Conservation (phyloP, 2,329 filamentous ascomycete genomes). For the Pleomassaria siparia region DNA sequence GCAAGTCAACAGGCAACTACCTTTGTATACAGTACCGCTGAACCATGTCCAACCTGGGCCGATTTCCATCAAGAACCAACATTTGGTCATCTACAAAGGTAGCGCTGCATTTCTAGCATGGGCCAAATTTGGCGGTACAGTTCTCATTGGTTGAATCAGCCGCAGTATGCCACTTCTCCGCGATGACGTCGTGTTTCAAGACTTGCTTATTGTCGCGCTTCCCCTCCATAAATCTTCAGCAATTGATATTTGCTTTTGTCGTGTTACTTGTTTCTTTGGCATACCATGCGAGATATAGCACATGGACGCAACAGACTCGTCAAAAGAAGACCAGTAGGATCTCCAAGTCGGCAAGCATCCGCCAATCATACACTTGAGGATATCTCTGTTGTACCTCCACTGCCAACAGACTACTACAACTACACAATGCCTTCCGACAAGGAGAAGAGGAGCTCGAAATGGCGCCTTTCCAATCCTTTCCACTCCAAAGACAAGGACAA, state of each 20-base stretch:
- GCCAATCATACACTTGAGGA: conserved; percentile 22
- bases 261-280: not conserved
- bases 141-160: conserved; percentile 3
- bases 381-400: conserved; percentile 21
- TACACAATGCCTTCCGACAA: conserved; percentile 25
- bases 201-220: conserved; percentile 10
- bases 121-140: too few relatives aligned
- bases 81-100: too few relatives aligned
- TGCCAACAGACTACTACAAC: conserved; percentile 8
- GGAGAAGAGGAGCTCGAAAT: conserved; percentile 39
- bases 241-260: conserved; percentile 4
- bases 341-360: conserved; percentile 4
- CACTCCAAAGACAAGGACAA: conserved; percentile 28
- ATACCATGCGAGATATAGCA: conserved; percentile 12
- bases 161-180: conserved; percentile 11
- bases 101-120: too few relatives aligned
- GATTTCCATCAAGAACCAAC: too few relatives aligned
- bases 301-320: conserved; percentile 33
- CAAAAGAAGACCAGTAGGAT: conserved; percentile 31
- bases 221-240: conserved; percentile 5
- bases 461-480: conserved; percentile 40
- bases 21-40: too few relatives aligned
- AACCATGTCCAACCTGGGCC: too few relatives aligned
- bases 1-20: too few relatives aligned
- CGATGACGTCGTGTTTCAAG: conserved; percentile 12